These are phyloP conservation scores for Cyberlindnera petersonii DNA, from an alignment of 805 yeast species.

Conservation along the genomic window DNA sequence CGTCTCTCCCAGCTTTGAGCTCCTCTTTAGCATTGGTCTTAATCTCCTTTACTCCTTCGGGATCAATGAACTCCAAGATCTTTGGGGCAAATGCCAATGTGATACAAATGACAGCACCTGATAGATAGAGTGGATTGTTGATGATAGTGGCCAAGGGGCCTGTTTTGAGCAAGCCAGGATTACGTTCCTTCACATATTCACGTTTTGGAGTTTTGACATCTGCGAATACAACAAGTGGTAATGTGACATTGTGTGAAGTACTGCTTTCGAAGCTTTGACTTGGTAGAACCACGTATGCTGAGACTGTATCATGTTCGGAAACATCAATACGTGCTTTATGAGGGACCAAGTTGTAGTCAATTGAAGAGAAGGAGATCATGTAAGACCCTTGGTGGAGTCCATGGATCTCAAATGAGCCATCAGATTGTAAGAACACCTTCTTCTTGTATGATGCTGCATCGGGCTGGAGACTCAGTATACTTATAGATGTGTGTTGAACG, in stretches of 20 bases:
- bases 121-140: constrained; percentile 36
- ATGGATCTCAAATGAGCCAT: constrained; percentile 17
- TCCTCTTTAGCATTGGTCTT: constrained; percentile 26
- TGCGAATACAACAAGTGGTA: constrained; percentile 25
- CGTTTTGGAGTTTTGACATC: constrained; percentile 31
- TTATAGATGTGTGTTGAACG: constrained; percentile 15
- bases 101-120: constrained; percentile 28
- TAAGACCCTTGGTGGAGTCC: constrained; percentile 20
- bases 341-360: constrained; percentile 24
- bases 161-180: constrained; percentile 30
- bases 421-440: constrained; percentile 8
- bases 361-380: constrained; percentile 16
- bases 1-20: not conserved
- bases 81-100: constrained; percentile 30
- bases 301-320: constrained; percentile 10
- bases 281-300: constrained; percentile 14
- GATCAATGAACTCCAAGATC: constrained; percentile 37
- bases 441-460: constrained; percentile 1
- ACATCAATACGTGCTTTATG: constrained; percentile 22
- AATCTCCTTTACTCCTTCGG: constrained; percentile 35
- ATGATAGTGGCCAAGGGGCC: constrained; percentile 37
- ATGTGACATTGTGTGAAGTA: constrained; percentile 6
- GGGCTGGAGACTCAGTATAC: constrained; percentile 9
- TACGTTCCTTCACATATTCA: constrained; percentile 31
- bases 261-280: constrained; percentile 12